Evolutionary conservation across 139 green algal genomes (phyloP).

Genomic region (Diplosphaera chodatii): DNA sequence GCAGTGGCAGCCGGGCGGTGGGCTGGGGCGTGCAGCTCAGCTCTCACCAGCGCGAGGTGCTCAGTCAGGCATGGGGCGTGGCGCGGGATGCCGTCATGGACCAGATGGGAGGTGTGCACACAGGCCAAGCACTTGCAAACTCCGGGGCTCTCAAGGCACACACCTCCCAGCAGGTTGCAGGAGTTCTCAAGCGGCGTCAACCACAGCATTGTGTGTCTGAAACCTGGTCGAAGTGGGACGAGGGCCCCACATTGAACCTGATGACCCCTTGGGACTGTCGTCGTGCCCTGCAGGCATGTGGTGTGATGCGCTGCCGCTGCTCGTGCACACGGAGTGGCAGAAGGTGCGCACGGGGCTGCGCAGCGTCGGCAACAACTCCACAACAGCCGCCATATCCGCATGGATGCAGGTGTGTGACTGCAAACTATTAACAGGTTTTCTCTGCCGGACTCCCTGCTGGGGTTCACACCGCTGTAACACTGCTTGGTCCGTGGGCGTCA

Average conservation of each 20-base stretch:
- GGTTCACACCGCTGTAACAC: too few species aligned
- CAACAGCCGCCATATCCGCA: conserved; percentile 30
- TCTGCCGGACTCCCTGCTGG: too few species aligned
- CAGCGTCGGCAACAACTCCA: conserved; percentile 16
- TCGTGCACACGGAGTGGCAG: conserved; percentile 62
- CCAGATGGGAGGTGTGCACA: background rate
- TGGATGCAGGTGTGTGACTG: conserved; percentile 36
- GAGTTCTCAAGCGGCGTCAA: too few species aligned
- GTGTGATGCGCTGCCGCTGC: conserved; percentile 61
- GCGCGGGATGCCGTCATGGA: background rate
- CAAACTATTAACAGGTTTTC: background rate
- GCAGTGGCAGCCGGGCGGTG: background rate
- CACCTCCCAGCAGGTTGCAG: too few species aligned
- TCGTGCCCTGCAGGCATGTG: conserved; percentile 40
- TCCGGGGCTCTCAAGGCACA: too few species aligned
- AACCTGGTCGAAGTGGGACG: too few species aligned
- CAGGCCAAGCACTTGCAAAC: too few species aligned
- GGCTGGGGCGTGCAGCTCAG: conserved; percentile 9
- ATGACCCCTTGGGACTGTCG: too few species aligned
- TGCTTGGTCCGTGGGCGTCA: too few species aligned
- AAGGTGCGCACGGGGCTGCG: conserved; percentile 22
- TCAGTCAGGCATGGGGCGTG: background rate
- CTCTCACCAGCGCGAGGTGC: background rate
- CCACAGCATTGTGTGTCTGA: too few species aligned
- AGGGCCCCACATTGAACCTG: too few species aligned